These are phyloP conservation scores for Fusarium nisikadoi DNA, from an alignment of 2,329 filamentous ascomycete genomes.

Conservation along the genomic window DNA sequence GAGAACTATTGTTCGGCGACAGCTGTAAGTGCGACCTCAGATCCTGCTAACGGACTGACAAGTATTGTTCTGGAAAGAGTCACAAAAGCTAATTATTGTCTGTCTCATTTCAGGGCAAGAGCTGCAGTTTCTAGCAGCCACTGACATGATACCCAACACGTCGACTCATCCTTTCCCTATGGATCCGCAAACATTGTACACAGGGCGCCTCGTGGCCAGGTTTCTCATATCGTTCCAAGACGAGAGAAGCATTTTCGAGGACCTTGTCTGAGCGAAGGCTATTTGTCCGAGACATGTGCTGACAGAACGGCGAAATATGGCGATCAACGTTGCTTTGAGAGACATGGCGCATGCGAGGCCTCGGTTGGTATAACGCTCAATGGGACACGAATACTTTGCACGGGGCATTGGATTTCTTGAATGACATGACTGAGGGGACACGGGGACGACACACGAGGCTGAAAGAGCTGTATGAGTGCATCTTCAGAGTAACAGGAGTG, in stretches of 20 bases:
- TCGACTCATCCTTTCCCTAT: constrained; percentile 59
- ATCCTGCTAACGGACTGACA: background rate
- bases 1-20: constrained; percentile 55
- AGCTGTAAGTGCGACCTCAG: constrained; percentile 54
- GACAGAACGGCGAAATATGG: constrained; percentile 3
- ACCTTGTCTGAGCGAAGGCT: constrained; percentile 24
- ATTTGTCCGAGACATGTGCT: constrained; percentile 36
- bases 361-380: constrained; percentile 22
- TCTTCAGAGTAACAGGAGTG: background rate
- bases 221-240: constrained; percentile 66
- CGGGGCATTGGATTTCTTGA: background rate
- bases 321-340: constrained; percentile 26
- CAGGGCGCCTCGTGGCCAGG: constrained; percentile 62
- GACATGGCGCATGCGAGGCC: constrained; percentile 35
- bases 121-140: constrained; percentile 56
- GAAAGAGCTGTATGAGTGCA: background rate
- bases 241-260: constrained; percentile 60
- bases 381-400: constrained; percentile 18
- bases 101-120: constrained; percentile 48
- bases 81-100: constrained; percentile 21
- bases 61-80: constrained; percentile 22
- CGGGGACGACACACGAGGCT: constrained; percentile 10
- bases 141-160: constrained; percentile 58
- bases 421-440: constrained; percentile 3
- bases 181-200: constrained; percentile 62